phyloP scores from a whole-genome alignment of 495 filamentous ascomycete species.

The Pyrenula massariospora region DNA sequence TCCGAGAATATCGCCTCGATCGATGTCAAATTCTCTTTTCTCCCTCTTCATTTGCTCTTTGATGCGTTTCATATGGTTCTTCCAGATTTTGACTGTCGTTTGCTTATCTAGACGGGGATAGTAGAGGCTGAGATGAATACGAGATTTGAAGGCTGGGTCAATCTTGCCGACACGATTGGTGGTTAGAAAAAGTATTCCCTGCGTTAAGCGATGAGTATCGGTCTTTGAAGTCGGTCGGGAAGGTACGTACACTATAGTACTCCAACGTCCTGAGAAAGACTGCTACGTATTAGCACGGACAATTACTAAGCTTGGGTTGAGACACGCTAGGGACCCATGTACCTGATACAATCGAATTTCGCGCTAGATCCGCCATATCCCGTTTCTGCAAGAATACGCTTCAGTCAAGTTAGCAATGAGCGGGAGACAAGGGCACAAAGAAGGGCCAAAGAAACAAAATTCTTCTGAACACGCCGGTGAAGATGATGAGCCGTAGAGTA shows the following conservation, averaged over 20 bases:
- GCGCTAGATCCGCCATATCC: constrained; percentile 19
- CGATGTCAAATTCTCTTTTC: neutral
- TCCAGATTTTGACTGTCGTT: neutral
- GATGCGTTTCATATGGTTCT: neutral
- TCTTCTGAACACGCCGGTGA: too few relatives aligned
- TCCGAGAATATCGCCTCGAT: neutral
- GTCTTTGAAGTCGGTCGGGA: too few relatives aligned
- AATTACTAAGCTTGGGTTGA: constrained; percentile 8
- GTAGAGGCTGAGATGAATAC: constrained; percentile 35
- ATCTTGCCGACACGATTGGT: constrained; percentile 32
- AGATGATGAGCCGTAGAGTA: too few relatives aligned
- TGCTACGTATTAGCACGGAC: neutral
- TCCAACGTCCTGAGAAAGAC: constrained; percentile 46
- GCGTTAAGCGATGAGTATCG: too few relatives aligned
- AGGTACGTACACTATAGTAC: constrained; percentile 37
- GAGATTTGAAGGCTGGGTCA: constrained; percentile 34
- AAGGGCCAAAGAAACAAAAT: neutral
- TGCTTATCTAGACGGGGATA: constrained; percentile 6
- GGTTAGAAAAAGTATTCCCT: constrained; percentile 38
- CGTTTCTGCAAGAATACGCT: constrained; percentile 34
- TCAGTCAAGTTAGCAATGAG: neutral
- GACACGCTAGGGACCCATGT: neutral
- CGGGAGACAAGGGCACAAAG: neutral
- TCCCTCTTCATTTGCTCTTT: neutral
- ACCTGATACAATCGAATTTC: constrained; percentile 27